Evolutionary conservation across 768 basidiomycete genomes (phyloP), one percentile per base, ranked within the genome.

Genomic region (Mycena pura): DNA sequence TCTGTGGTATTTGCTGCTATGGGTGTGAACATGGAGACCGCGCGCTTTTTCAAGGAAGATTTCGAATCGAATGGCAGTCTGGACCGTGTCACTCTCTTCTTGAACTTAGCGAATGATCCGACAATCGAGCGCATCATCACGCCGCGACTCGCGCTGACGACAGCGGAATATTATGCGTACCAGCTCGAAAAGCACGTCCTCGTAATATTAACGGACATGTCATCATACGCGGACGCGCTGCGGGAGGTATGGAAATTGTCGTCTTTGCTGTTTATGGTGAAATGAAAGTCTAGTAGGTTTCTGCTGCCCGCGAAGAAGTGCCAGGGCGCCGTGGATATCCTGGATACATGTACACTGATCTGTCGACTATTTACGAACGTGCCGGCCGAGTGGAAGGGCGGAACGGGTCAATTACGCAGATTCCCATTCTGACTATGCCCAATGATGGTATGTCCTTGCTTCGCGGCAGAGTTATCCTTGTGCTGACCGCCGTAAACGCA

Each of bases 1-100:
- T 96, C 95, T 46, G 96, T 99, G 71, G 97, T 99, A 46, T 99
- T 99, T 74, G 97, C 96, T 57, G 97, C 97, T 38, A 99, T 99
- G 97, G 97, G 97, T 85, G 97, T 96, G 60, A 99, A 99, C 82
- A 97, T 97, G 95, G 97, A 99, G 77, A 99, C 97, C 6, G 97
- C 97, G 46, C 89, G 96, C 52, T 99, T 97, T 84, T 99, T 99
- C 91, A 96, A 96, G 77, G 93, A 96, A 74, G 97, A 99, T 81
- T 99, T 99, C 74, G 96, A 99, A 77, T 96, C 97, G 70, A 98
- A 97, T 73, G 97, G 97, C 53, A 92, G 90, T 82, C 84, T 99
- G 63, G 95, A 98, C 78, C 91, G 97, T 68, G 95, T 97, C 54
- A 99, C 97, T 7, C 83, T 99, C 52, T 99, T 99, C 89, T 84